A percentile compares a stretch with the other conserved stretches of the same genome.
phyloP scores from a whole-genome alignment of 305 asterid species.

The Solanum hybrid region DNA sequence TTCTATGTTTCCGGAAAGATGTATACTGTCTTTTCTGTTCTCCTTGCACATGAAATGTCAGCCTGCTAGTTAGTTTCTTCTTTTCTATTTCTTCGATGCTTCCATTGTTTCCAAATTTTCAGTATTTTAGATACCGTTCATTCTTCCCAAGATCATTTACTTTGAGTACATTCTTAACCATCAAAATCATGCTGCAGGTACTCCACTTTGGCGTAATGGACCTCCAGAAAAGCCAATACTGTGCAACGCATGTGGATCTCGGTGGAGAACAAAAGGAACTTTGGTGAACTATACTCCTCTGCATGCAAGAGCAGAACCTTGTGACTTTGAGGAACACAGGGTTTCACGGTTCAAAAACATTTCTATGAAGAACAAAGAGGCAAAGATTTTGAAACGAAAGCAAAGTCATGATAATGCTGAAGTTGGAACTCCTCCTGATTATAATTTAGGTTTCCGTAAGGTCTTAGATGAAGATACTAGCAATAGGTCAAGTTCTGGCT shows the following conservation, averaged over 20 bases:
- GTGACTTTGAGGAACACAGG: constrained; percentile 54
- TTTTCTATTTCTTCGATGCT: background rate
- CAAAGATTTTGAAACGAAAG: constrained; percentile 61
- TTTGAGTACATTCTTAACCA: constrained; percentile 12
- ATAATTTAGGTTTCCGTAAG: constrained; percentile 44
- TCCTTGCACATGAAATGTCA: background rate
- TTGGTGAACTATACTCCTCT: constrained; percentile 86
- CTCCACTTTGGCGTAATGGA: constrained; percentile 99
- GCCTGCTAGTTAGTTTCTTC: background rate
- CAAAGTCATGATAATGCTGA: constrained; percentile 34
- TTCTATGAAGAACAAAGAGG: constrained; percentile 53
- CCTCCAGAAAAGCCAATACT: constrained; percentile 98
- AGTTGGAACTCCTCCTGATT: constrained; percentile 45
- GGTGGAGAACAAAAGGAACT: constrained; percentile 98
- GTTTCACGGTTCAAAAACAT: constrained; percentile 44
- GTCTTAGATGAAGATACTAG: constrained; percentile 74
- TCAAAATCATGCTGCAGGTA: constrained; percentile 38
- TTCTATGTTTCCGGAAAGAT: background rate
- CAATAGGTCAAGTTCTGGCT: constrained; percentile 94
- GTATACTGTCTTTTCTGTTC: background rate
- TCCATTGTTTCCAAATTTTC: background rate
- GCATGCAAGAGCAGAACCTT: constrained; percentile 72
- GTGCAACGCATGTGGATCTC: constrained; percentile 97
- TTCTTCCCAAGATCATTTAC: constrained; percentile 11
- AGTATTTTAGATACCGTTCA: background rate